Evolutionary conservation across 1,284 basidiomycete genomes (phyloP), one percentile per base, ranked within the genome.

Genomic region (Puccinia coronata): DNA sequence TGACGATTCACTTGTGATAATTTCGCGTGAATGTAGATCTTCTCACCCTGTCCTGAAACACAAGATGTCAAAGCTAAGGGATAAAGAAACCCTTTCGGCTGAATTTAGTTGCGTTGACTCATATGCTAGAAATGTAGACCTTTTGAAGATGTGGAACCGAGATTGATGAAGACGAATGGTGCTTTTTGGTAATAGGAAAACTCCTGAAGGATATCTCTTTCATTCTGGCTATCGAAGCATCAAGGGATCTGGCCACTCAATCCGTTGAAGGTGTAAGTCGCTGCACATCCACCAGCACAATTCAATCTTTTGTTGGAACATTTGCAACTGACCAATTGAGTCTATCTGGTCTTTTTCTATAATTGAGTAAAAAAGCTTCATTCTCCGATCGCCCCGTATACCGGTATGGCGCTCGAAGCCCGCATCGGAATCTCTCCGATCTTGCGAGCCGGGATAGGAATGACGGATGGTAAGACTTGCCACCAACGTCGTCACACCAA

Each of bases 391-490:
- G 85, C 87, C 0, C 73, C 84, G 12, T 88, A 86, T 82, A 87
- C 86, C 0, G 88, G 87, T 51, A 84, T 85, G 41, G 83, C 84
- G n/a, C 83, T 88, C 69, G 84, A 86, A 8, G 84, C 92, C 23
- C 89, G 90, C 70, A 90, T 98, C 82, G 96, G 94, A 9, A 87
- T 98, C 75, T 92, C 93, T 2, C 96, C 96, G 47, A 94, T 98
- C 84, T 88, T 98, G 80, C 91, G 96, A 72, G 96, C 96, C 20
- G 96, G 96, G 28, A 88, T 96, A 81, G 94, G 94, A n/a, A 95
- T 98, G 93, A 91, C 92, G 0, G 94, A 97, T 83, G 91, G 93
- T 82, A 86, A 61, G 86, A n/a, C n/a, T n/a, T n/a, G n/a, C n/a
- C n/a, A n/a, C n/a, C n/a, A n/a, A n/a, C n/a, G n/a, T n/a, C n/a